Base-by-base conservation (phyloP, 2,329 filamentous ascomycete genomes). In the Beauveria rudraprayagi region DNA sequence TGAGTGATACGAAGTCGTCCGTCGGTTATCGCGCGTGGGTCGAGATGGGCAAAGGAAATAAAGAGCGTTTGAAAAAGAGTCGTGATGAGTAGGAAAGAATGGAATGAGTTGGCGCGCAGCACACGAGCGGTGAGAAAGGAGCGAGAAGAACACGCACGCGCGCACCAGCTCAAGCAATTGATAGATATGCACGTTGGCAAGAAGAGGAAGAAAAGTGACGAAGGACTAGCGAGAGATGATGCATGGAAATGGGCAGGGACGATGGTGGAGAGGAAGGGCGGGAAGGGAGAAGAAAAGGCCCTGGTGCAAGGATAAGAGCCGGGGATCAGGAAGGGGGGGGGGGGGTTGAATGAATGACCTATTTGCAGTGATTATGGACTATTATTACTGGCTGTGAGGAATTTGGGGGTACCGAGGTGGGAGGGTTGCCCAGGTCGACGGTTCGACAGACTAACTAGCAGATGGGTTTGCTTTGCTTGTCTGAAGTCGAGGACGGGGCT, bases 91-190 rank as follows among this genome's bases (percentile, higher is more conserved):
- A 16, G 34, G n/a, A 59, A 48, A 22, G 57, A 62, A 44, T 59
- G 56, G 22, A 60, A 50, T 26, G 56, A 47, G 51, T 44, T 59
- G 61, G 61, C 61, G 61, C 61, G 54, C 61, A 62, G 61, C 56
- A 62, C 61, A 62, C 61, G 43, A 17, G 50, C 28, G 34, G 44
- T 48, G 44, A 37, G 40, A 55, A 56, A 58, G 43, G 44, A 50
- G 50, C 48, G 56, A 54, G 44, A 44, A 55, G 50, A 52, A 59
- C 56, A 62, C 48, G 61, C 61, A 59, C 55, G 61, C 61, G 61
- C 61, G 56, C 51, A 59, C 50, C 56, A 59, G 56, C 56, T 60
- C 61, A 40, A 46, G 46, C 43, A 44, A 54, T 34, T 28, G 34
- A 40, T 26, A 11, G 48, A 44, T 26, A 7, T 40, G 40, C 19